Base-by-base conservation (phyloP, 495 filamentous ascomycete species). In the Daldinia loculata region DNA sequence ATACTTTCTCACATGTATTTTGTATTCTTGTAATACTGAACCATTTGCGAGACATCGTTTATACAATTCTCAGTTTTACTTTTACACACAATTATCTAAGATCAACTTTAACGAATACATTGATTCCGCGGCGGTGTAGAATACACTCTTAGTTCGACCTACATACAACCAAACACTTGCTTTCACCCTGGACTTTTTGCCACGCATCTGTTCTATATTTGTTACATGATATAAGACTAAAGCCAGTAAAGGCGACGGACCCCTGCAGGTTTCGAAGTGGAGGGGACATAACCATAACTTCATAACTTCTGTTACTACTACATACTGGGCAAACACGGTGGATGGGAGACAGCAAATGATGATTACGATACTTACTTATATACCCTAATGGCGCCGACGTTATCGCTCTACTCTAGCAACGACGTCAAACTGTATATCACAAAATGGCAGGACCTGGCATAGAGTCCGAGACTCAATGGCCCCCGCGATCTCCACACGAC, bases 401-500 rank as follows among this genome's bases (percentile, higher is more conserved):
- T 36, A 34, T 36, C 29, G 1, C 1, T 36, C 15, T 56, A 36
- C 34, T 61, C 24, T 43, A 41, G 5, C 48, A 51, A 53, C 56
- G 27, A 56, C 61, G 29, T 55, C 61, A 27, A 65, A 55, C 32
- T 39, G 43, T 62, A 69, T 55, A 66, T 52, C 32, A 34, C 30
- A 56, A 56, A 56, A 73, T 65, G 57, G 55, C 30, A 78, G 71
- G 63, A 66, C 52, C 67, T 27, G 67, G 63, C 65, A 51, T 65
- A 51, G 72, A 74, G 26, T 56, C 74, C 38, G 86, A 88, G 69
- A 80, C 82, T 66, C 87, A 89, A 79, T 98, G 94, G 94, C 94
- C 94, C 45, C 94, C 94, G 14, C 86, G 90, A 77, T 97, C 93
- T 15, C 94, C 94, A 56, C 89, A 92, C 78, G 92, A 94, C 61